Percentiles rank a stretch among this genome's conserved stretches.
Conservation (phyloP, 805 yeast species). For the Candida pseudofarinosa region DNA sequence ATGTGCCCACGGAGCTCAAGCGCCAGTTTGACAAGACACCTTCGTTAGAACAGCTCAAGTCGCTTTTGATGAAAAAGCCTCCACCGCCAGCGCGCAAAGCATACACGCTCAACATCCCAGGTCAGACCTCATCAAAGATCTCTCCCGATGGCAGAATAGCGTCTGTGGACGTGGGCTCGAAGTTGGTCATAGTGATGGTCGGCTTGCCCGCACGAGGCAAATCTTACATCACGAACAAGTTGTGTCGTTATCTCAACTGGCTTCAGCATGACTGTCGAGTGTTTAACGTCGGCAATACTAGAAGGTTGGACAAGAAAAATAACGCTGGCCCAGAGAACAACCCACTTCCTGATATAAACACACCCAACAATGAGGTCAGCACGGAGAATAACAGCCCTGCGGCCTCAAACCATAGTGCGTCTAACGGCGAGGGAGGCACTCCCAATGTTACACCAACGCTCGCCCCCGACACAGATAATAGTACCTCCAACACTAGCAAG, state of each 20-base stretch:
- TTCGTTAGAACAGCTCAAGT: slow-evolving; percentile 35
- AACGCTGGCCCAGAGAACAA: slow-evolving; percentile 63
- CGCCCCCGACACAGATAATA: not conserved
- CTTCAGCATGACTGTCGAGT: slow-evolving; percentile 85
- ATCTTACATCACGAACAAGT: slow-evolving; percentile 86
- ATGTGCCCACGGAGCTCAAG: slow-evolving; percentile 32
- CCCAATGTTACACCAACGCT: slow-evolving; percentile 2
- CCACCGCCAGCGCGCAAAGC: slow-evolving; percentile 51
- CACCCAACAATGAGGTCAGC: slow-evolving; percentile 27
- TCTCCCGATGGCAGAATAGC: slow-evolving; percentile 73
- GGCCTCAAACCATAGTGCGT: slow-evolving; percentile 1
- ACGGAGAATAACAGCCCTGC: slow-evolving; percentile 11
- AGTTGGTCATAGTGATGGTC: slow-evolving; percentile 92
- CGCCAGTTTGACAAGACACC: slow-evolving; percentile 38
- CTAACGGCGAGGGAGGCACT: slow-evolving; percentile 4
- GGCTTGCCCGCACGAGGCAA: slow-evolving; percentile 96
- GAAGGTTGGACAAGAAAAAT: slow-evolving; percentile 66
- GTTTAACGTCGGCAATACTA: slow-evolving; percentile 93
- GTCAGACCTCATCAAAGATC: slow-evolving; percentile 75
- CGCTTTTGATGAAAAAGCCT: slow-evolving; percentile 31
- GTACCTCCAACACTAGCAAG: not conserved
- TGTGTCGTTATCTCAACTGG: slow-evolving; percentile 90
- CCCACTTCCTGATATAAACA: slow-evolving; percentile 47
- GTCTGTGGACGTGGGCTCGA: slow-evolving; percentile 68
- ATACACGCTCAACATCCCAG: slow-evolving; percentile 88